These are phyloP conservation scores for Wickerhamomyces subpelliculosus DNA, from an alignment of 805 yeast genomes.

Conservation along the genomic window DNA sequence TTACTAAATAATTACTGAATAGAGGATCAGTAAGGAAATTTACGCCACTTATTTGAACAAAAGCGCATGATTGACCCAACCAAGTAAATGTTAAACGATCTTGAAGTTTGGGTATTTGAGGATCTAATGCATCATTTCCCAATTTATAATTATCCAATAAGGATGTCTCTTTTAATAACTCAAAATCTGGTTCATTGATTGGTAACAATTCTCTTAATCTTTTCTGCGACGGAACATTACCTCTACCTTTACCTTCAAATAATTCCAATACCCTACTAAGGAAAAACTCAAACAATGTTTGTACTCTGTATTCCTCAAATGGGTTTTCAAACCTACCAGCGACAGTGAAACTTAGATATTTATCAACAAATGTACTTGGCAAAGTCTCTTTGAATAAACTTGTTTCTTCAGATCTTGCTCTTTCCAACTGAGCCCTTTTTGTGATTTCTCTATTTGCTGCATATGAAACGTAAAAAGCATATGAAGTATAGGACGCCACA, in stretches of 20 bases:
- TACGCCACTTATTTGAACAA: constrained; percentile 62
- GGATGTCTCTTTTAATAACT: constrained; percentile 15
- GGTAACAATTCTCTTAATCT: constrained; percentile 55
- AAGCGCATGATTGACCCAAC: constrained; percentile 90
- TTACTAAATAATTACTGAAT: constrained; percentile 58
- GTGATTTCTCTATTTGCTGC: constrained; percentile 49
- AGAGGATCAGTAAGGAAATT: constrained; percentile 84
- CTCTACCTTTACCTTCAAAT: constrained; percentile 51
- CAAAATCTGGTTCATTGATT: constrained; percentile 41
- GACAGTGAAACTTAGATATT: constrained; percentile 43
- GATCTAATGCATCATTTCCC: constrained; percentile 4
- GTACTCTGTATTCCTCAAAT: constrained; percentile 82
- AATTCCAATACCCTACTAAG: constrained; percentile 66
- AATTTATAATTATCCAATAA: constrained; percentile 5
- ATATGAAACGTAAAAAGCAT: constrained; percentile 54
- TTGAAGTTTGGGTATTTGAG: constrained; percentile 27
- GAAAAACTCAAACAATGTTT: constrained; percentile 81
- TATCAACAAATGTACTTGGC: constrained; percentile 18
- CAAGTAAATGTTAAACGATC: constrained; percentile 69
- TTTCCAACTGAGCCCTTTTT: constrained; percentile 28
- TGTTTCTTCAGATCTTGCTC: constrained; percentile 13
- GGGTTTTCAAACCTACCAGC: constrained; percentile 87
- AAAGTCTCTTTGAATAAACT: no score
- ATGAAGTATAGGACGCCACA: constrained; percentile 50
- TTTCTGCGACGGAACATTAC: constrained; percentile 44